Evolutionary conservation across 306 rosid genomes (phyloP).

Genomic region (Vicia faba): DNA sequence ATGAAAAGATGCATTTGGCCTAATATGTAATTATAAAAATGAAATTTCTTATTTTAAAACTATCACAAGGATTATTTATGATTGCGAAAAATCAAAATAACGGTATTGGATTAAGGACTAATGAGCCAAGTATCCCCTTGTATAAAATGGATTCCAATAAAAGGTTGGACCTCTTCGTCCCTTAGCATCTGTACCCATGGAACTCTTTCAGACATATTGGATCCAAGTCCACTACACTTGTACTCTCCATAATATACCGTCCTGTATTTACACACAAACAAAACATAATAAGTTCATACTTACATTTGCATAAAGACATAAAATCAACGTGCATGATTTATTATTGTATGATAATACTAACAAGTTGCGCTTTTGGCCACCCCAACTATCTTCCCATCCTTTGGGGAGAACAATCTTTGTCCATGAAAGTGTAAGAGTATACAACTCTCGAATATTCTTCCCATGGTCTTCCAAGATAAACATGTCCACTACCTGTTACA

Average conservation of each 20-base stretch:
- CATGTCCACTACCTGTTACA: constrained; percentile 59
- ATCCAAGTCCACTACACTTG: constrained; percentile 81
- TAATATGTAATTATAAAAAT: no score
- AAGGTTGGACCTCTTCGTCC: constrained; percentile 65
- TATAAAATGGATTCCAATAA: constrained; percentile 57
- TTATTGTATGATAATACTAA: constrained; percentile 45
- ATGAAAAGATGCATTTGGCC: no score
- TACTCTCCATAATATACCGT: constrained; percentile 73
- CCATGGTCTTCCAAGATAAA: constrained; percentile 85
- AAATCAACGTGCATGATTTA: neutral
- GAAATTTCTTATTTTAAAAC: no score
- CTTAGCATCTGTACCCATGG: constrained; percentile 56
- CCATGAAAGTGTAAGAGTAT: constrained; percentile 71
- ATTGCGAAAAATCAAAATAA: neutral
- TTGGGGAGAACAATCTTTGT: constrained; percentile 54
- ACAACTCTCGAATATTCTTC: constrained; percentile 77
- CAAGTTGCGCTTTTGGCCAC: constrained; percentile 57
- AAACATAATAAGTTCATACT: neutral
- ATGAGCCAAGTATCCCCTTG: constrained; percentile 69
- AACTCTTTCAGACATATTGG: constrained; percentile 62
- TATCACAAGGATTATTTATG: neutral
- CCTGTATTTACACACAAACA: constrained; percentile 37
- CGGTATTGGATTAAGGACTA: constrained; percentile 19
- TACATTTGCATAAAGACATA: neutral
- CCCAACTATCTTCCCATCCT: constrained; percentile 79